Conservation (phyloP, 164 flowering plant genomes). For the Berberis vulgaris region DNA sequence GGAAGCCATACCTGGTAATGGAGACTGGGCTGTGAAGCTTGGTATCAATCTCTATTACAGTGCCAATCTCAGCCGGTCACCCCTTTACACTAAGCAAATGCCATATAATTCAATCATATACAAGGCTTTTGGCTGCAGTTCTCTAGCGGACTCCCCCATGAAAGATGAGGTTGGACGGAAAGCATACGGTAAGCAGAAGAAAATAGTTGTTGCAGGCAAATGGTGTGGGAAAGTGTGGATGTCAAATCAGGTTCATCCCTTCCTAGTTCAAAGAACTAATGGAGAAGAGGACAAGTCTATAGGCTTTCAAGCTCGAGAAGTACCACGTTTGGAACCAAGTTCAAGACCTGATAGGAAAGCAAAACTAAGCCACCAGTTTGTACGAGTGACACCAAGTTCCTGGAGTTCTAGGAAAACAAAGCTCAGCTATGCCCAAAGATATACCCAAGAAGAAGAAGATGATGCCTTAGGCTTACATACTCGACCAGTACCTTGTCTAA, state of each 20-base stretch:
- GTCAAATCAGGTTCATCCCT: conserved; percentile 89
- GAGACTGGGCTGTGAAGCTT: conserved; percentile 94
- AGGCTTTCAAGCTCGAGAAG: conserved; percentile 11
- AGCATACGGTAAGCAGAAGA: conserved; percentile 52
- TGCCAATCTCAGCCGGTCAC: conserved; percentile 79
- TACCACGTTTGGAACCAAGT: conserved; percentile 13
- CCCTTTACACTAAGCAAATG: conserved; percentile 93
- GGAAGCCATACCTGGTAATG: conserved; percentile 58
- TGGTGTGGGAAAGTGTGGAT: conserved; percentile 99
- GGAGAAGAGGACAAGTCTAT: conserved; percentile 27
- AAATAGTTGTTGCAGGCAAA: conserved; percentile 70
- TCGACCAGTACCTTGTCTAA: no score
- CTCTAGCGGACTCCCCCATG: conserved; percentile 30
- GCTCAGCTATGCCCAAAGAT: conserved; percentile 57
- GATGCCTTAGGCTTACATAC: no score
- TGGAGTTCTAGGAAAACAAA: conserved; percentile 40
- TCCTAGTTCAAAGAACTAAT: conserved; percentile 38
- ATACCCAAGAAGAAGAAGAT: no score
- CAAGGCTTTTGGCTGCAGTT: conserved; percentile 68
- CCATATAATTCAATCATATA: conserved; percentile 80
- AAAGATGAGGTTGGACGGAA: conserved; percentile 25
- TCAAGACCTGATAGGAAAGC: conserved; percentile 28
- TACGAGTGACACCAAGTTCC: background rate
- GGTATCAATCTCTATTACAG: conserved; percentile 87
- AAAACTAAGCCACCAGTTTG: background rate